Evolutionary conservation across 805 yeast genomes (phyloP).

Genomic region (Lachancea sp.): DNA sequence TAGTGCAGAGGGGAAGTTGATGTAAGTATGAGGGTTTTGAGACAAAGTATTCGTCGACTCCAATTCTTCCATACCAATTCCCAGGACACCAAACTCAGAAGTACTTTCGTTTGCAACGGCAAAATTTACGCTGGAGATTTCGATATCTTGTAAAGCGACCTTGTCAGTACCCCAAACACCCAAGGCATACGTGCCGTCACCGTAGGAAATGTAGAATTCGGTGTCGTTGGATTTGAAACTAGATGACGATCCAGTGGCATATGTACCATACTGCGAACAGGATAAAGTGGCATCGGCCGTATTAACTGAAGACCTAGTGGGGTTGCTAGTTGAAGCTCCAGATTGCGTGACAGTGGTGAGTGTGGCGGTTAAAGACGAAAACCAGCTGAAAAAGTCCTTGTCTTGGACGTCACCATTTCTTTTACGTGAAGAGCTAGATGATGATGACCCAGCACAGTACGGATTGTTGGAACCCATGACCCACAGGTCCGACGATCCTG

Average conservation of each 20-base stretch:
- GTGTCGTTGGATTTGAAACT: constrained; percentile 28
- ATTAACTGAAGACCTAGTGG: constrained; percentile 6
- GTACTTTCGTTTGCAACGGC: constrained; percentile 68
- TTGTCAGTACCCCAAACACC: constrained; percentile 48
- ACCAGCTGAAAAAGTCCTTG: background rate
- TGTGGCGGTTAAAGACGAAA: constrained; percentile 1
- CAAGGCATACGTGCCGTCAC: constrained; percentile 43
- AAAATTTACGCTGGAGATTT: constrained; percentile 48
- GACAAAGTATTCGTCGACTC: constrained; percentile 49
- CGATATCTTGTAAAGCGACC: constrained; percentile 46
- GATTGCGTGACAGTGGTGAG: constrained; percentile 1
- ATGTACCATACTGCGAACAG: constrained; percentile 37
- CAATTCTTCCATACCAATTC: constrained; percentile 62
- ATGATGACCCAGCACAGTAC: constrained; percentile 31
- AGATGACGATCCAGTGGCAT: constrained; percentile 19
- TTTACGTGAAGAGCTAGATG: background rate
- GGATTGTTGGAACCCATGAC: constrained; percentile 45
- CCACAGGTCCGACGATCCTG: constrained; percentile 75
- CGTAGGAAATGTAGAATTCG: constrained; percentile 43
- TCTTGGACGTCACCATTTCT: background rate
- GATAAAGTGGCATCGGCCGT: constrained; percentile 27
- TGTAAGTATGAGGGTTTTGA: constrained; percentile 39
- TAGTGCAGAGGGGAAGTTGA: constrained; percentile 61
- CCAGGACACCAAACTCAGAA: constrained; percentile 63
- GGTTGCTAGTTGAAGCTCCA: background rate